A percentile compares a stretch with the other conserved stretches of the same genome.
phyloP scores from a whole-genome alignment of 2,329 filamentous ascomycete genomes.

The Aaosphaeria pasadenensis region DNA sequence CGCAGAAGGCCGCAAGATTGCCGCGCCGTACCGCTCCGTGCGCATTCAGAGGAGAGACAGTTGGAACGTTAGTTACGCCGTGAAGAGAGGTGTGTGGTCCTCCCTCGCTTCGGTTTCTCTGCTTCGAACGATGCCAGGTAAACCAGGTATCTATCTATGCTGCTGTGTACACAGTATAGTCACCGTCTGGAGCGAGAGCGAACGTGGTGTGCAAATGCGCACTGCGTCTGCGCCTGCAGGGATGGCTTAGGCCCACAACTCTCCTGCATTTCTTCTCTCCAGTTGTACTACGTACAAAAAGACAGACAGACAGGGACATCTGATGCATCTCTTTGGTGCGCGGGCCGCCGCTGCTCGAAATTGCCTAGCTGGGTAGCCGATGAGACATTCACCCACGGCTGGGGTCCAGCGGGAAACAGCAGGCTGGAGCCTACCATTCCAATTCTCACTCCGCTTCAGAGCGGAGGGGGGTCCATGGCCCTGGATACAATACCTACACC shows the following conservation, averaged over 20 bases:
- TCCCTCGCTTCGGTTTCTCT: too few species aligned
- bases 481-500: conserved; percentile 9
- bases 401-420: conserved; percentile 11
- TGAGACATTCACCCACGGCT: conserved; percentile 10
- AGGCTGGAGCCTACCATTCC: conserved; percentile 15
- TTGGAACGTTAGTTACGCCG: too few species aligned
- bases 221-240: too few species aligned
- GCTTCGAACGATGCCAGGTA: too few species aligned
- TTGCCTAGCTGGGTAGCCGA: conserved; percentile 1
- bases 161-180: neutral
- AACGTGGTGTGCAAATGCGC: too few species aligned
- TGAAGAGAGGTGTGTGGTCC: too few species aligned
- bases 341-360: neutral
- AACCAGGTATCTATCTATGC: neutral
- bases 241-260: conserved; percentile 12
- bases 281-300: neutral
- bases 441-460: conserved; percentile 8
- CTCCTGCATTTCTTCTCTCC: conserved; percentile 1
- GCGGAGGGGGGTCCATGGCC: conserved; percentile 18
- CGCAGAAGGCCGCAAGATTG: conserved; percentile 9
- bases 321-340: neutral
- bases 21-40: neutral
- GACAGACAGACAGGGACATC: neutral
- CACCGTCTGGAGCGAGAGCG: neutral
- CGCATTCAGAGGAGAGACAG: neutral